phyloP scores from a whole-genome alignment of 768 basidiomycete genomes.

The Dendrothele bispora region DNA sequence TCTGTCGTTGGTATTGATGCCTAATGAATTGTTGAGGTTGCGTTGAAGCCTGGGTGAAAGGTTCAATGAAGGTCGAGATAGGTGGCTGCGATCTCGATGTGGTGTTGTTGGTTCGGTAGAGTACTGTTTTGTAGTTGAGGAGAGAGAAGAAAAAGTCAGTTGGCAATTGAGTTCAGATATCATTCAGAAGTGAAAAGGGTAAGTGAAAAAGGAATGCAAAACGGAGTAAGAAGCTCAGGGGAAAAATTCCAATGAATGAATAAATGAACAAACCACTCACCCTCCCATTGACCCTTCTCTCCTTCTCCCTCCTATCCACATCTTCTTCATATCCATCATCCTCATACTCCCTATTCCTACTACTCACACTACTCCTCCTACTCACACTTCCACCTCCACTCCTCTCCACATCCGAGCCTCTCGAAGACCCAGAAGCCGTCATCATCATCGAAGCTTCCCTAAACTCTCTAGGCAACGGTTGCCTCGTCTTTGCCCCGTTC shows the following conservation, averaged over 20 bases:
- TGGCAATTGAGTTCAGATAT: no score
- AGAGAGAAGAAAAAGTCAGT: conserved; percentile 23
- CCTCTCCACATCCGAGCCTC: not conserved
- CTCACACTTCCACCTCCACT: conserved; percentile 18
- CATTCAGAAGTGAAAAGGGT: no score
- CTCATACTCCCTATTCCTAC: not conserved
- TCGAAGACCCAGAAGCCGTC: conserved; percentile 1
- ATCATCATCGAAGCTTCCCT: conserved; percentile 19
- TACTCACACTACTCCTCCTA: conserved; percentile 16
- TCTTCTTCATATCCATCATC: conserved; percentile 2
- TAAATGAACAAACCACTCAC: no score
- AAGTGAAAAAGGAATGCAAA: no score
- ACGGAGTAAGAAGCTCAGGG: no score
- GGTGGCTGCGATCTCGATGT: conserved; percentile 18
- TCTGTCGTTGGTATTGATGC: conserved; percentile 1
- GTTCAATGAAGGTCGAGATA: conserved; percentile 4
- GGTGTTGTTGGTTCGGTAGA: conserved; percentile 41
- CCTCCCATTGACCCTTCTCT: no score
- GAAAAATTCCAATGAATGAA: no score
- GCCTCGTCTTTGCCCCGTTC: conserved; percentile 24
- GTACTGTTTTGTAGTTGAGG: conserved; percentile 17
- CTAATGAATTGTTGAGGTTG: conserved; percentile 1
- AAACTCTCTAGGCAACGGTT: conserved; percentile 54
- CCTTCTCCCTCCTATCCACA: conserved; percentile 44
- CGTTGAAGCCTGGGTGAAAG: conserved; percentile 7